Evolutionary conservation across 805 yeast genomes (phyloP).

Genomic region (Zygosaccharomyces siamensis): DNA sequence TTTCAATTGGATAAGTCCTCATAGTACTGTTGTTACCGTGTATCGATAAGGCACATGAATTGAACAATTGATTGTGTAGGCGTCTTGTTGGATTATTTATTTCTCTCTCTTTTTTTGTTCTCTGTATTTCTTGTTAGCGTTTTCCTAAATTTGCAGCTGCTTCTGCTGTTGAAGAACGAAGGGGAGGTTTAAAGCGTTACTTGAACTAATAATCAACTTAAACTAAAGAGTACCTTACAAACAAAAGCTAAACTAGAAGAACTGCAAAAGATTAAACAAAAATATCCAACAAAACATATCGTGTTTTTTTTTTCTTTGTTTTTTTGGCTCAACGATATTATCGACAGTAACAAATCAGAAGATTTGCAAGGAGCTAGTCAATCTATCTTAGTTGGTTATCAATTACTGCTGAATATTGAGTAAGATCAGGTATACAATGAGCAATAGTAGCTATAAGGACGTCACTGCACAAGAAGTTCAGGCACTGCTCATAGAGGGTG

Average conservation of each 20-base stretch:
- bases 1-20: not conserved
- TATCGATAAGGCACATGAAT: not conserved
- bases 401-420: not conserved
- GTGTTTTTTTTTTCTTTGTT: not conserved
- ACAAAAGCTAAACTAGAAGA: not conserved
- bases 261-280: not conserved
- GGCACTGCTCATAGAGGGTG: slow-evolving; percentile 54
- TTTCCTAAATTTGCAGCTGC: not conserved
- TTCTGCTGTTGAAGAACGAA: not conserved
- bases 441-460: slow-evolving; percentile 1
- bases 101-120: not conserved
- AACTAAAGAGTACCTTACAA: not conserved
- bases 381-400: not conserved
- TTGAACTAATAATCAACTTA: not conserved
- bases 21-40: not conserved
- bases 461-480: slow-evolving; percentile 11
- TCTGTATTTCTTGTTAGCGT: too few relatives aligned
- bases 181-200: not conserved
- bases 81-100: not conserved
- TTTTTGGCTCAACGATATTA: not conserved
- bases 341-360: not conserved
- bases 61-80: not conserved
- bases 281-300: not conserved
- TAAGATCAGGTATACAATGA: not conserved
- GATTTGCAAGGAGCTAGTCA: not conserved